These are phyloP conservation scores for Aleurites moluccanus DNA, from an alignment of 441 rosid genomes.

Conservation along the genomic window DNA sequence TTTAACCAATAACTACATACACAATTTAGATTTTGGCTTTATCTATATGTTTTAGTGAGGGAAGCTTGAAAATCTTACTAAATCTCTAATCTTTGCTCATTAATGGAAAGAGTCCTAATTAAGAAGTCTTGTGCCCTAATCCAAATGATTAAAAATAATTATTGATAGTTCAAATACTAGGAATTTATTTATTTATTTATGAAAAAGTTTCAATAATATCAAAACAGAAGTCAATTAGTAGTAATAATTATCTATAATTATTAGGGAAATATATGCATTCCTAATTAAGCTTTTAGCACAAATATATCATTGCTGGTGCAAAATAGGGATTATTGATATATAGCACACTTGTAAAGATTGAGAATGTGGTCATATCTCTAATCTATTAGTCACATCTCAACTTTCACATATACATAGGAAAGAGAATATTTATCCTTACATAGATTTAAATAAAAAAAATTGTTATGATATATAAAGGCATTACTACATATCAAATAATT, in stretches of 20 bases:
- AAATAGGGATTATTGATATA: background rate
- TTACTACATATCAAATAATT: too few species aligned
- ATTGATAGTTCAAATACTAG: conserved; percentile 4
- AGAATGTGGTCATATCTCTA: background rate
- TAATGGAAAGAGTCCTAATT: background rate
- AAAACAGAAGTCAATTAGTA: too few species aligned
- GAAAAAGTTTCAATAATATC: too few species aligned
- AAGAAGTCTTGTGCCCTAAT: conserved; percentile 3
- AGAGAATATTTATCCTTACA: too few species aligned
- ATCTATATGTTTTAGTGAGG: background rate
- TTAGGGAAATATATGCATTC: too few species aligned
- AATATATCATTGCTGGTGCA: background rate
- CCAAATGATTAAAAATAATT: background rate
- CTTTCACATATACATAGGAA: background rate
- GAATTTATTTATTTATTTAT: too few species aligned
- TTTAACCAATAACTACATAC: background rate
- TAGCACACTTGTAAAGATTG: background rate
- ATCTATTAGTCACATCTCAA: background rate
- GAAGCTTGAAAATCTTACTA: conserved; percentile 2
- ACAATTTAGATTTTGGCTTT: background rate
- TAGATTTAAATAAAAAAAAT: too few species aligned
- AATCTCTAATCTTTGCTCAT: background rate
- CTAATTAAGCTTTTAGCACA: background rate
- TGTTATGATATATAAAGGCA: too few species aligned
- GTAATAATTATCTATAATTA: too few species aligned